These are phyloP conservation scores for Kwoniella europaea DNA, from an alignment of 768 basidiomycete species.

Conservation along the genomic window DNA sequence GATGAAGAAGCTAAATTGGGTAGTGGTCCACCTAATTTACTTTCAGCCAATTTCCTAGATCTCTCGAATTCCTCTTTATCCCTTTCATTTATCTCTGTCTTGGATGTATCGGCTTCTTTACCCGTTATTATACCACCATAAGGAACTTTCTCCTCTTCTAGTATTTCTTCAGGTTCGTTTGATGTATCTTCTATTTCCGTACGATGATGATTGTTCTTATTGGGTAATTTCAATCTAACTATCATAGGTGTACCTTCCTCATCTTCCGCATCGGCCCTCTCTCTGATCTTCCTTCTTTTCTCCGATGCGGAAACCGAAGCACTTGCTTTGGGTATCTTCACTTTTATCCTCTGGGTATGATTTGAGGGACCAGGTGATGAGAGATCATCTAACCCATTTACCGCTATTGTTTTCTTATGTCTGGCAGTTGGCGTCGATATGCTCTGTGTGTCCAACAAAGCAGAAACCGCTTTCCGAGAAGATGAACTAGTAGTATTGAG, in stretches of 20 bases:
- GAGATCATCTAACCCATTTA: slow-evolving; percentile 60
- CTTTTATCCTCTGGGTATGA: slow-evolving; percentile 63
- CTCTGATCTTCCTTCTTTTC: not conserved
- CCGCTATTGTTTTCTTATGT: slow-evolving; percentile 34
- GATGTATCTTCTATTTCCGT: not conserved
- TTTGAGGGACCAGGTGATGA: slow-evolving; percentile 56
- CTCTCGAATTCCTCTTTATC: slow-evolving; percentile 77
- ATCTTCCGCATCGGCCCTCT: slow-evolving; percentile 8
- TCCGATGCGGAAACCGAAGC: not conserved
- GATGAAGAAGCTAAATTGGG: slow-evolving; percentile 9
- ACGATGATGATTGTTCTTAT: slow-evolving; percentile 4
- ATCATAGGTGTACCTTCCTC: slow-evolving; percentile 26
- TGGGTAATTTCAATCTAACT: slow-evolving; percentile 38
- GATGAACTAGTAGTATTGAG: slow-evolving; percentile 5
- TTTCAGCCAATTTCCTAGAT: slow-evolving; percentile 75
- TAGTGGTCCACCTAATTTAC: slow-evolving; percentile 45
- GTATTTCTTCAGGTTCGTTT: slow-evolving; percentile 65
- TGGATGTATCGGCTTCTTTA: slow-evolving; percentile 73
- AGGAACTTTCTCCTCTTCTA: slow-evolving; percentile 63
- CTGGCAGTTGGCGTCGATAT: slow-evolving; percentile 27
- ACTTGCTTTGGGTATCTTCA: slow-evolving; percentile 63
- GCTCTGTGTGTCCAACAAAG: not conserved
- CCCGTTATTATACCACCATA: slow-evolving; percentile 81
- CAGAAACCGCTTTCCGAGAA: slow-evolving; percentile 35
- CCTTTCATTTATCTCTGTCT: slow-evolving; percentile 66